phyloP scores from a whole-genome alignment of 345 rosid genomes.

The Citrus reticulata region DNA sequence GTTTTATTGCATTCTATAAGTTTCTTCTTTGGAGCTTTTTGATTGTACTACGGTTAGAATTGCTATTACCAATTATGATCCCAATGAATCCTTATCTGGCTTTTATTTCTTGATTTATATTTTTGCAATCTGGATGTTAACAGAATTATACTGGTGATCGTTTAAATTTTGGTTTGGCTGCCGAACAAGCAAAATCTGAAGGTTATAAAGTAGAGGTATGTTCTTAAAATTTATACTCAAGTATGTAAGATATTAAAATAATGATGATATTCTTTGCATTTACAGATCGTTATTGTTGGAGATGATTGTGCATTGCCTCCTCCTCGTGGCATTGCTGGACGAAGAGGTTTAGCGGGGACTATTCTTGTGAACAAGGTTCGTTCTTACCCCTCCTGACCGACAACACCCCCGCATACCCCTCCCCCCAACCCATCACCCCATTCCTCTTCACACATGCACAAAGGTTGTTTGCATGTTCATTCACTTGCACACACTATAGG shows the following conservation, averaged over 20 bases:
- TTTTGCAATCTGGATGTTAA: constrained; percentile 23
- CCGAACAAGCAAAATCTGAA: constrained; percentile 98
- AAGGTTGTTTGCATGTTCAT: neutral
- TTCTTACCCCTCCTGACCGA: neutral
- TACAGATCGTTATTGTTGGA: constrained; percentile 89
- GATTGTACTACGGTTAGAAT: neutral
- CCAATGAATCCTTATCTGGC: neutral
- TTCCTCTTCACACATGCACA: neutral
- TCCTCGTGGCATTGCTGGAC: constrained; percentile 81
- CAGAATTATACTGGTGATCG: constrained; percentile 99
- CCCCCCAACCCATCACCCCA: neutral
- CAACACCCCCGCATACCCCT: neutral
- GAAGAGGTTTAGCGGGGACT: constrained; percentile 97
- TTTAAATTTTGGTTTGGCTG: constrained; percentile 96
- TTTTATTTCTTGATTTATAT: constrained; percentile 14
- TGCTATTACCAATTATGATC: neutral
- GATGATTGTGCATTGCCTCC: constrained; percentile 99
- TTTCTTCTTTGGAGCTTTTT: neutral
- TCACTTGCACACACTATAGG: neutral
- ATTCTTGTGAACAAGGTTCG: constrained; percentile 86
- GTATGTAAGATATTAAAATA: neutral
- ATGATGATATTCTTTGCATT: constrained; percentile 11
- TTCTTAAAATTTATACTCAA: neutral
- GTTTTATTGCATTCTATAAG: neutral
- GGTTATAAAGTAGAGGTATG: constrained; percentile 91